Conservation (phyloP, 495 filamentous ascomycete genomes). For the Rostrohypoxylon terebratum region DNA sequence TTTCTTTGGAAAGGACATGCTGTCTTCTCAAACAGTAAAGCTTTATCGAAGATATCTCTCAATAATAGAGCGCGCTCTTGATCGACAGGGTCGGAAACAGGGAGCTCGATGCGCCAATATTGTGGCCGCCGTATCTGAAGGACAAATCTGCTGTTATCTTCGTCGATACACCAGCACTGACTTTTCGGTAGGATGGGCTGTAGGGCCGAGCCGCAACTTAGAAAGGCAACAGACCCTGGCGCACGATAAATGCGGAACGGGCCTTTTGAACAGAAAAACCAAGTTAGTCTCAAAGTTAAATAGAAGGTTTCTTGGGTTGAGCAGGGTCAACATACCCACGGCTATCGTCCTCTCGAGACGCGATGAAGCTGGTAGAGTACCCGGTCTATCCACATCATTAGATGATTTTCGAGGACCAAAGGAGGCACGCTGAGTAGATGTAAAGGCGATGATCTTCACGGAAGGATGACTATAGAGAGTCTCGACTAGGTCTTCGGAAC, state of each 20-base stretch:
- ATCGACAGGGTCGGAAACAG: slow-evolving; percentile 70
- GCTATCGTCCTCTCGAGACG: slow-evolving; percentile 84
- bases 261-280: slow-evolving; percentile 58
- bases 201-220: slow-evolving; percentile 82
- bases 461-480: slow-evolving; percentile 76
- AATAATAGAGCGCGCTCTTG: slow-evolving; percentile 69
- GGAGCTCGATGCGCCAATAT: slow-evolving; percentile 91
- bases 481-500: slow-evolving; percentile 64
- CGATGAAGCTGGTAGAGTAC: slow-evolving; percentile 78
- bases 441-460: slow-evolving; percentile 74
- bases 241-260: slow-evolving; percentile 83
- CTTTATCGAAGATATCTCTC: slow-evolving; percentile 73
- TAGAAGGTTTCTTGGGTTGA: background rate
- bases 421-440: slow-evolving; percentile 59
- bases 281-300: slow-evolving; percentile 26
- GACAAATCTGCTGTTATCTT: slow-evolving; percentile 80
- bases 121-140: slow-evolving; percentile 80
- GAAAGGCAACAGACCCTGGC: slow-evolving; percentile 82
- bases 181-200: slow-evolving; percentile 88
- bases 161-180: slow-evolving; percentile 92
- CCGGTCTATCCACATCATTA: slow-evolving; percentile 53
- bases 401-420: slow-evolving; percentile 47
- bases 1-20: slow-evolving; percentile 83
- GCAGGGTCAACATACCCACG: slow-evolving; percentile 65
- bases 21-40: slow-evolving; percentile 87